phyloP scores from a whole-genome alignment of 169 alveolate species.

The Cryptosporidium canis region DNA sequence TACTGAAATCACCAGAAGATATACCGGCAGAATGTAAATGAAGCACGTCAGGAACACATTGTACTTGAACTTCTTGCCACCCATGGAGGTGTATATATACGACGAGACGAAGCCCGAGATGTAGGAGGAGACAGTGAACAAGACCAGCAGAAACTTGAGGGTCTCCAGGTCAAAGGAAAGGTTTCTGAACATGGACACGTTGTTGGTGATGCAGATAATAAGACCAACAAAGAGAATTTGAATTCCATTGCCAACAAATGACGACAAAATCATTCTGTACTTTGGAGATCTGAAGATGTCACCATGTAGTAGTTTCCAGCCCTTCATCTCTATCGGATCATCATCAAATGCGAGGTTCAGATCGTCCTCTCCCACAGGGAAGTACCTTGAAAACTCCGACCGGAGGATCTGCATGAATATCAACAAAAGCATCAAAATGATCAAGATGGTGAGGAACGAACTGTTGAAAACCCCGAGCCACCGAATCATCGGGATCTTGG shows the following conservation, averaged over 20 bases:
- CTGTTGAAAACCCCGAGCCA: constrained; percentile 71
- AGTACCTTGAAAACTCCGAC: constrained; percentile 62
- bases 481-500: constrained; percentile 33
- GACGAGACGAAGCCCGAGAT: constrained; percentile 61
- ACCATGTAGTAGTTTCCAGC: constrained; percentile 67
- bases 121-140: constrained; percentile 47
- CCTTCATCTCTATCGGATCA: constrained; percentile 70
- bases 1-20: constrained; percentile 10
- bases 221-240: constrained; percentile 52
- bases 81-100: constrained; percentile 59
- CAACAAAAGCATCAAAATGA: constrained; percentile 39
- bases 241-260: constrained; percentile 60
- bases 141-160: constrained; percentile 11
- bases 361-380: constrained; percentile 69
- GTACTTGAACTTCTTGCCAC: constrained; percentile 51
- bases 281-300: constrained; percentile 70
- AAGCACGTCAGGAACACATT: constrained; percentile 44
- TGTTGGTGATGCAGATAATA: constrained; percentile 41
- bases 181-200: constrained; percentile 52
- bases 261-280: constrained; percentile 63
- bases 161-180: constrained; percentile 17
- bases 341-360: constrained; percentile 59
- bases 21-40: constrained; percentile 47
- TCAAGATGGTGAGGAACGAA: constrained; percentile 6
- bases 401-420: constrained; percentile 61